Percentiles rank a stretch among this genome's conserved stretches.
phyloP scores from a whole-genome alignment of 352 stramenopile genomes.

The Phytopythium kandeliae region DNA sequence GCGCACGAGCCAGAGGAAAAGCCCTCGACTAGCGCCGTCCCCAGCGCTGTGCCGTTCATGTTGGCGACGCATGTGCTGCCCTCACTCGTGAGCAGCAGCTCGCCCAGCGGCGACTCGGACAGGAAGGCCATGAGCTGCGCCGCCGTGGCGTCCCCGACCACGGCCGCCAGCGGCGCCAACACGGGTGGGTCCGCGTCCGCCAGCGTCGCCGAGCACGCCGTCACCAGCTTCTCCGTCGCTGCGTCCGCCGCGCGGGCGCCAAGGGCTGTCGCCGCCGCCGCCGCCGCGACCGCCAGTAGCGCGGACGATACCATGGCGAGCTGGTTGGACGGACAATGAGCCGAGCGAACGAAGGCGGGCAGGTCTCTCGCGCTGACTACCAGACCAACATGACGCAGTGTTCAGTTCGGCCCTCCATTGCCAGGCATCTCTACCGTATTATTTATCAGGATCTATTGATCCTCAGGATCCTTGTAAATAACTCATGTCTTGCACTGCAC shows the following conservation, averaged over 20 bases:
- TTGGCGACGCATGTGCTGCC: slow-evolving; percentile 53
- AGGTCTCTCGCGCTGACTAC: too few species aligned
- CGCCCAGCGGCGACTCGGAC: slow-evolving; percentile 18
- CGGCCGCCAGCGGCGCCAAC: slow-evolving; percentile 15
- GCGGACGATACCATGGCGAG: too few species aligned
- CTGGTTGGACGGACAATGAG: too few species aligned
- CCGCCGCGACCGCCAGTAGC: too few species aligned
- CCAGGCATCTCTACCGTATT: too few species aligned
- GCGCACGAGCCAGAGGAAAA: slow-evolving; percentile 29
- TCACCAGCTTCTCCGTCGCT: slow-evolving; percentile 18
- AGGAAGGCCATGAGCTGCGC: slow-evolving; percentile 20
- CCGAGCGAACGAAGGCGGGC: too few species aligned
- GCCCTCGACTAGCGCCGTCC: slow-evolving; percentile 25
- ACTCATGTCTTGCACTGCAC: too few species aligned
- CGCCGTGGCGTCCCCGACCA: slow-evolving; percentile 16
- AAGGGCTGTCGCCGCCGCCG: slow-evolving; percentile 6
- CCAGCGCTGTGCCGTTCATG: slow-evolving; percentile 46
- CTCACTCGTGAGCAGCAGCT: slow-evolving; percentile 32
- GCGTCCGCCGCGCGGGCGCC: slow-evolving; percentile 2
- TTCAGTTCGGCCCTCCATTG: too few species aligned
- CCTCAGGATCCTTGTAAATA: too few species aligned
- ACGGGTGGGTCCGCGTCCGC: slow-evolving; percentile 21
- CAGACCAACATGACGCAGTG: too few species aligned
- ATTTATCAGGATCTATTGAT: too few species aligned
- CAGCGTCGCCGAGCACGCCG: slow-evolving; percentile 20